A percentile compares a stretch with the other conserved stretches of the same genome.
phyloP scores from a whole-genome alignment of 1,284 basidiomycete genomes.

The Apiotrichum porosum region DNA sequence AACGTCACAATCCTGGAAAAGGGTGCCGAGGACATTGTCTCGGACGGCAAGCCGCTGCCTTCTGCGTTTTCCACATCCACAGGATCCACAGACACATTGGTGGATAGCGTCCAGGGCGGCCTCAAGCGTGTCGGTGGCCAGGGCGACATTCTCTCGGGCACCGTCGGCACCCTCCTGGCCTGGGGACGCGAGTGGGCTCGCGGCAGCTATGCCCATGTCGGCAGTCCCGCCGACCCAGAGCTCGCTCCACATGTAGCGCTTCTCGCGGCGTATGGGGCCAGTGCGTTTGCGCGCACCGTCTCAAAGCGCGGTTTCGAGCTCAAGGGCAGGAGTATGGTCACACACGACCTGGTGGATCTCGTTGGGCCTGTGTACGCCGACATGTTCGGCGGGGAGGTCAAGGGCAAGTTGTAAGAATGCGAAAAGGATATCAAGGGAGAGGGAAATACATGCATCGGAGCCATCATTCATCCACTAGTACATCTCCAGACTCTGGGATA shows the following conservation, averaged over 20 bases:
- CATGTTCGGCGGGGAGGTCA: constrained; percentile 55
- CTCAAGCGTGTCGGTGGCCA: constrained; percentile 92
- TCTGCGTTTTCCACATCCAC: constrained; percentile 16
- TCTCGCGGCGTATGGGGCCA: constrained; percentile 80
- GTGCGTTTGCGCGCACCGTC: constrained; percentile 77
- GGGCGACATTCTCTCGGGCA: constrained; percentile 86
- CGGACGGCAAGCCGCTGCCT: constrained; percentile 45
- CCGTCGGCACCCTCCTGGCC: constrained; percentile 80
- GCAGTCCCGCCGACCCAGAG: constrained; percentile 55
- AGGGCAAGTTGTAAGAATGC: constrained; percentile 17
- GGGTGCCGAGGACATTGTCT: constrained; percentile 59
- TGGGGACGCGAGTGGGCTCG: constrained; percentile 91
- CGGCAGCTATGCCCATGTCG: constrained; percentile 58
- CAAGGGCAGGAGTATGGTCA: constrained; percentile 76
- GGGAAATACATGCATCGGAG: constrained; percentile 1
- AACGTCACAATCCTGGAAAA: constrained; percentile 92
- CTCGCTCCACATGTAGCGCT: constrained; percentile 62
- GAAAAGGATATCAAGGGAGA: neutral
- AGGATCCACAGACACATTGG: constrained; percentile 12
- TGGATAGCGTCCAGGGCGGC: constrained; percentile 57
- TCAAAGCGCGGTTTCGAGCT: constrained; percentile 70
- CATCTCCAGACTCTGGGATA: constrained; percentile 68
- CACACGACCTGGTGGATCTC: constrained; percentile 79
- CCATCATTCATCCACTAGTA: constrained; percentile 53
- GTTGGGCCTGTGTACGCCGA: constrained; percentile 69